Evolutionary conservation across 352 stramenopile genomes (phyloP).

Genomic region (Globisporangium takayamanum): DNA sequence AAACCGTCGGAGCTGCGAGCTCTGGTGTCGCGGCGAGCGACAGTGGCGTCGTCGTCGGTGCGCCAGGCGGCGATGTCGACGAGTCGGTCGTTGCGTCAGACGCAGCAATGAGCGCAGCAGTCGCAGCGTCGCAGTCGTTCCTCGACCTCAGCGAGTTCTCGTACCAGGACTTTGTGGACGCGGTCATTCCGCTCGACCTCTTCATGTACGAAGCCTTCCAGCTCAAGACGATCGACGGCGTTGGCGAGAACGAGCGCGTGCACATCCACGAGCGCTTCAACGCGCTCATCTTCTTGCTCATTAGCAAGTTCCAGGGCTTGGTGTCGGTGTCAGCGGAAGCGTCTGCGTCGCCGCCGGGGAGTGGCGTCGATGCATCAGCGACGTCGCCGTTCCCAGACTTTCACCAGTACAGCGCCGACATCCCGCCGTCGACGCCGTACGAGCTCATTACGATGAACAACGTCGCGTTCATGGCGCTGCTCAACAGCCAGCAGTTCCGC

Average conservation of each 20-base stretch:
- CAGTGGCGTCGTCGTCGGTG: neutral
- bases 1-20: slow-evolving; percentile 9
- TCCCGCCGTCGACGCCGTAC: slow-evolving; percentile 42
- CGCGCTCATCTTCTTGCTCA: slow-evolving; percentile 26
- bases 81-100: neutral
- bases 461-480: slow-evolving; percentile 40
- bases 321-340: slow-evolving; percentile 28
- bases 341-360: slow-evolving; percentile 13
- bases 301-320: slow-evolving; percentile 34
- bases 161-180: slow-evolving; percentile 49
- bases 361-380: neutral
- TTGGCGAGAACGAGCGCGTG: slow-evolving; percentile 29
- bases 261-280: slow-evolving; percentile 38
- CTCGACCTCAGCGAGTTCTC: slow-evolving; percentile 33
- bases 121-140: slow-evolving; percentile 3
- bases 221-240: slow-evolving; percentile 35
- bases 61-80: slow-evolving; percentile 2
- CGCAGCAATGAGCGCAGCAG: neutral
- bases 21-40: neutral
- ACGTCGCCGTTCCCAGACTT: slow-evolving; percentile 21
- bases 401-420: slow-evolving; percentile 33
- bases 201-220: slow-evolving; percentile 61
- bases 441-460: slow-evolving; percentile 48
- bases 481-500: slow-evolving; percentile 42
- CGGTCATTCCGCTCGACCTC: slow-evolving; percentile 37